Base-by-base conservation (phyloP, 2,329 filamentous ascomycete species). In the Beauveria rudraprayagi region DNA sequence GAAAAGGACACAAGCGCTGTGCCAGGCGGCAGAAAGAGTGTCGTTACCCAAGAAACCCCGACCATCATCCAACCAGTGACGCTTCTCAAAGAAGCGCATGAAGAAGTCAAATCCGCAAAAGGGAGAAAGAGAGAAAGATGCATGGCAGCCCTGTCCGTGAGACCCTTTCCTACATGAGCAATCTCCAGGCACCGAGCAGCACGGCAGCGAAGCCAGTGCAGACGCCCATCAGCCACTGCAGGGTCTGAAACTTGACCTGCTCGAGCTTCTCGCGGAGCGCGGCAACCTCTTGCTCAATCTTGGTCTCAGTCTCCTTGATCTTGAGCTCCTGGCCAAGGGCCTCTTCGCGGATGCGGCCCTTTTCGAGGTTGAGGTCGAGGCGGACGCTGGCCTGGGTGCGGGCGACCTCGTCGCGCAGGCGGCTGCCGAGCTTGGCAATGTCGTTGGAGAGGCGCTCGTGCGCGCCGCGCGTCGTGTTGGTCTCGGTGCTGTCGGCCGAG, bases 281-380 rank as follows among this genome's bases (percentile, higher is more conserved):
- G 46, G 93, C 93, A 59, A 94, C 92, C 79, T 97, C 94, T 77
- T 97, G 93, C 79, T 99, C 94, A 70, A 99, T 97, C 76, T 95
- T 88, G 62, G 92, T 96, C 78, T 99, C 94, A 14, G 94, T 97
- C 82, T 99, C 94, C 79, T 96, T 97, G 70, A 99, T 91, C 79
- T 96, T 95, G 76, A 99, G 85, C 75, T 99, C 94, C 77, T 97
- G 94, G 62, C 90, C 89, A 66, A 96, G 95, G 19, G 92, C 92
- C 79, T 99, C 94, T 76, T 99, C 94, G 64, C 94, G 82, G 67
- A 97, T 99, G 64, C 94, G 84, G 16, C 94, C 94, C 78, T 99
- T 99, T 72, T 99, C 94, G 51, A 99, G 78, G 75, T 97, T 99
- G 63, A 99, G 78, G 75, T 99, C 94, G 51, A 99, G 78, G 63